A percentile compares a stretch with the other conserved stretches of the same genome.
Conservation (phyloP, 1,284 basidiomycete species). For the Paramarasmius palmivorus region DNA sequence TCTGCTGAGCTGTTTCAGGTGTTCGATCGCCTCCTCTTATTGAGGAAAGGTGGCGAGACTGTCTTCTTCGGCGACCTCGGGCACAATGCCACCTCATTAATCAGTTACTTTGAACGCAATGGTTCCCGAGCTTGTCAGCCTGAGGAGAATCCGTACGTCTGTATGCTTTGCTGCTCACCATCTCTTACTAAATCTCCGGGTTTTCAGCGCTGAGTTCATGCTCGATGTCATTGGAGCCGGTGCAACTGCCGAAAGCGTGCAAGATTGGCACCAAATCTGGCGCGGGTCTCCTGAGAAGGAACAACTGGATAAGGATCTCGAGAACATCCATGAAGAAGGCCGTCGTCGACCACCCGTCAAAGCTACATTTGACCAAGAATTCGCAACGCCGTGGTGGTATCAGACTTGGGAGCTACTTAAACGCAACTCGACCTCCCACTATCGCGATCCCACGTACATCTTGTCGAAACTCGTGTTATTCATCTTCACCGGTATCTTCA, state of each 20-base stretch:
- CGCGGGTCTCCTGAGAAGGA: constrained; percentile 35
- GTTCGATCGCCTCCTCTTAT: constrained; percentile 65
- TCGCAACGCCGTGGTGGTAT: constrained; percentile 47
- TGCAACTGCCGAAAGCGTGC: constrained; percentile 42
- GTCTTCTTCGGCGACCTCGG: constrained; percentile 82
- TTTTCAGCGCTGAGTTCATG: constrained; percentile 63
- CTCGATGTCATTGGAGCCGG: constrained; percentile 66
- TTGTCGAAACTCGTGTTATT: constrained; percentile 72
- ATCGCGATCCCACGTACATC: constrained; percentile 67
- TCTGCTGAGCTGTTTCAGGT: constrained; percentile 71
- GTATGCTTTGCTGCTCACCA: not conserved
- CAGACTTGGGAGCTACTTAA: constrained; percentile 47
- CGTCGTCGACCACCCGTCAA: constrained; percentile 29
- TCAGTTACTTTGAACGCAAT: constrained; percentile 70
- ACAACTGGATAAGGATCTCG: constrained; percentile 35
- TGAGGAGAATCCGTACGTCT: constrained; percentile 48
- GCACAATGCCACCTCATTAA: constrained; percentile 50
- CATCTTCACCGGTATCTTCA: constrained; percentile 57
- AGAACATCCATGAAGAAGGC: constrained; percentile 38
- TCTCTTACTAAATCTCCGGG: too few species aligned
- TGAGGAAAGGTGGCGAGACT: constrained; percentile 72
- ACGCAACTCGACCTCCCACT: constrained; percentile 39
- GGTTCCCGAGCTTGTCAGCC: constrained; percentile 49
- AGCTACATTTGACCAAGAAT: constrained; percentile 39
- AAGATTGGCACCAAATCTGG: constrained; percentile 53